These are phyloP conservation scores for Corylus avellana DNA, from an alignment of 306 rosid species.

Conservation along the genomic window DNA sequence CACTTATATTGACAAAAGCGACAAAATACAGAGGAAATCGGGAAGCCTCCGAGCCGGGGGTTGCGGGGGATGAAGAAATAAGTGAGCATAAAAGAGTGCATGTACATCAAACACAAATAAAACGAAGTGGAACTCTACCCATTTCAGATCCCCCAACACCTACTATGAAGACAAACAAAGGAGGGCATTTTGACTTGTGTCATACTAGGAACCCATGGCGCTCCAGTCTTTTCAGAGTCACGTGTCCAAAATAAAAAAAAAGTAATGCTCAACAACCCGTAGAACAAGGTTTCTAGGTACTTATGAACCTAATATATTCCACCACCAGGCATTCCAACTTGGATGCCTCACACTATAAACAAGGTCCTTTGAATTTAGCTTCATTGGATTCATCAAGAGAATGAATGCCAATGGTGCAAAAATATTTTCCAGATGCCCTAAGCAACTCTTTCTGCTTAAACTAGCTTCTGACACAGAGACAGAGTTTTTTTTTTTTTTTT, in stretches of 20 bases:
- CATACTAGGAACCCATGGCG: background rate
- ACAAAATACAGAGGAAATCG: slow-evolving; percentile 4
- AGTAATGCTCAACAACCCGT: background rate
- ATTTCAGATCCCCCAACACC: background rate
- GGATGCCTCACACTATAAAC: background rate
- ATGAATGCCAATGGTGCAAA: background rate
- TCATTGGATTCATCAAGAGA: background rate
- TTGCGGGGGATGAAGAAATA: slow-evolving; percentile 4
- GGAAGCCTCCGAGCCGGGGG: slow-evolving; percentile 5
- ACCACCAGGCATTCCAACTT: background rate
- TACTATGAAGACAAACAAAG: background rate
- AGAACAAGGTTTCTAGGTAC: background rate
- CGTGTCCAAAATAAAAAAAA: background rate
- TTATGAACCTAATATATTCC: background rate
- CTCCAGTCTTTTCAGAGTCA: background rate
- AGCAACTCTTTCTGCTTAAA: background rate
- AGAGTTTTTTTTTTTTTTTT: background rate
- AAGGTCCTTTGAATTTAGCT: background rate
- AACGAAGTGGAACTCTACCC: background rate
- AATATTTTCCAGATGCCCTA: background rate
- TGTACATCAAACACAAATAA: background rate
- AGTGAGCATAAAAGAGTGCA: background rate
- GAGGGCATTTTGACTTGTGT: background rate
- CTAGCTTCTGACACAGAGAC: background rate
- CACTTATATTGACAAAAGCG: background rate